Percentiles rank a stretch among this genome's conserved stretches.
phyloP scores from a whole-genome alignment of 768 basidiomycete genomes.

The Neoboletus brunneissimus region DNA sequence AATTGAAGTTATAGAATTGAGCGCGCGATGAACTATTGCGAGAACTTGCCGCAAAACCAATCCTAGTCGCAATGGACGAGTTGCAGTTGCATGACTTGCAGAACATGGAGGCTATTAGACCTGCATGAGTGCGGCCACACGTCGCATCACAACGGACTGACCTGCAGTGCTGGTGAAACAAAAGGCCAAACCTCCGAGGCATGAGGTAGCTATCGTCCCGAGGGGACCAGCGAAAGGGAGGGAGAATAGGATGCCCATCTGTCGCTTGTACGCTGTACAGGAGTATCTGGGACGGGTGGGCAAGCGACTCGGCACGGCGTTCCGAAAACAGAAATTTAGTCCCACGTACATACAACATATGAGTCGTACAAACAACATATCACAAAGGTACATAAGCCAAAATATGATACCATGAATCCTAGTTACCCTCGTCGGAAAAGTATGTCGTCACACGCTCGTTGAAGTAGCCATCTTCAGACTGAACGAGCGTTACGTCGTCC shows the following conservation, averaged over 20 bases:
- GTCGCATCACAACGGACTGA: constrained; percentile 31
- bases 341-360: background rate
- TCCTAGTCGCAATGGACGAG: constrained; percentile 94
- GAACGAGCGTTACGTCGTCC: constrained; percentile 18
- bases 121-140: constrained; percentile 3
- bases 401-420: background rate
- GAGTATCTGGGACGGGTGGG: background rate
- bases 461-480: constrained; percentile 7
- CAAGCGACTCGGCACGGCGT: background rate
- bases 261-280: background rate
- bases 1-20: background rate
- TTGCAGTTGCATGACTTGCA: constrained; percentile 99
- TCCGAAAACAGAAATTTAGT: constrained; percentile 2
- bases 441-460: background rate
- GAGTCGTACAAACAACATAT: background rate
- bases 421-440: background rate
- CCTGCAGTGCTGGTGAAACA: constrained; percentile 86
- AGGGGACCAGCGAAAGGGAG: constrained; percentile 68
- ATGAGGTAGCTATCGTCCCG: constrained; percentile 76
- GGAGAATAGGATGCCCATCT: constrained; percentile 76
- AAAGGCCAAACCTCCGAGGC: constrained; percentile 78
- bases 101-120: constrained; percentile 78
- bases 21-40: background rate
- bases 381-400: background rate
- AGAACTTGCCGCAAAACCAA: constrained; percentile 82